phyloP scores from a whole-genome alignment of 139 green algal genomes.

The Volvox reticuliferus region DNA sequence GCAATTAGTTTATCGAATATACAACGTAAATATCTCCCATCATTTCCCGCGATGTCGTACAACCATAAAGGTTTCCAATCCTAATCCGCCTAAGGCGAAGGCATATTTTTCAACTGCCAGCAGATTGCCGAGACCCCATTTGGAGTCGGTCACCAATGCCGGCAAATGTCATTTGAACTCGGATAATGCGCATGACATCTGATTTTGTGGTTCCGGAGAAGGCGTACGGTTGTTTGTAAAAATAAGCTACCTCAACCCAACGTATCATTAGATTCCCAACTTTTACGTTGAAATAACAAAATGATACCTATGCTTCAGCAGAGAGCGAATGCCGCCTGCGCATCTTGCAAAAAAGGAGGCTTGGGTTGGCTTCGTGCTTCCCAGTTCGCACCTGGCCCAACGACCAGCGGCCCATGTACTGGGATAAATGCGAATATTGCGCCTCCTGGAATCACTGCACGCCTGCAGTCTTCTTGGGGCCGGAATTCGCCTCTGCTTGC shows the following conservation, averaged over 20 bases:
- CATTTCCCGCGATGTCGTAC: too few relatives aligned
- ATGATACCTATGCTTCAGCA: conserved; percentile 27
- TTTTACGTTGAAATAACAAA: neutral
- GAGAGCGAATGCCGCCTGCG: neutral
- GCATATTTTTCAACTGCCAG: too few relatives aligned
- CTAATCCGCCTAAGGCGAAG: too few relatives aligned
- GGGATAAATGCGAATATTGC: neutral
- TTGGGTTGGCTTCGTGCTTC: conserved; percentile 24
- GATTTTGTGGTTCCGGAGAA: conserved; percentile 4
- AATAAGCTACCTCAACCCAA: neutral
- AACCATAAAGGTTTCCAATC: too few relatives aligned
- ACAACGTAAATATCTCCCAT: too few relatives aligned
- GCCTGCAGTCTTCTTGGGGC: neutral
- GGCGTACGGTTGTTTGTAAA: neutral
- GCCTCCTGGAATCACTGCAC: neutral
- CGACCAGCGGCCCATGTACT: neutral
- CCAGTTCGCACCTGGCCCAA: neutral
- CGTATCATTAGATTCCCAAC: neutral
- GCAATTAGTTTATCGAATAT: too few relatives aligned
- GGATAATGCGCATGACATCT: too few relatives aligned
- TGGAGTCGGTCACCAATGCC: too few relatives aligned
- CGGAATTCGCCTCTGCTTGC: conserved; percentile 2
- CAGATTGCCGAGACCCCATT: too few relatives aligned
- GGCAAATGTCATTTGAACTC: too few relatives aligned
- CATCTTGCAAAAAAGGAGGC: neutral